A percentile compares a stretch with the other conserved stretches of the same genome.
Conservation (phyloP, 1,139 yeast species). For the Pichia sp. region DNA sequence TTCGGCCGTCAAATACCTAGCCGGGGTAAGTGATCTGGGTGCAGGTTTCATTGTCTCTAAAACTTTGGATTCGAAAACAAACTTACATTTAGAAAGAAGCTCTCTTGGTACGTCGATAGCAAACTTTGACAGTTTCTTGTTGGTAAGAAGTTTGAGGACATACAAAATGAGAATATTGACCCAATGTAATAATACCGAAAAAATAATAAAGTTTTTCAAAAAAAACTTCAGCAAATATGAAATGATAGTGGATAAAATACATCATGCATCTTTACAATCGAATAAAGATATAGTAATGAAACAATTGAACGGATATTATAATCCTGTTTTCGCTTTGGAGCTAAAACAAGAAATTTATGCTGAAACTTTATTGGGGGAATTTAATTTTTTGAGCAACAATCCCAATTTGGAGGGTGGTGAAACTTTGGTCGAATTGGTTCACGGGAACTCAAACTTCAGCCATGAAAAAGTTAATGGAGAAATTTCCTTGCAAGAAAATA, state of each 20-base stretch:
- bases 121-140: constrained; percentile 69
- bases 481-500: neutral
- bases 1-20: constrained; percentile 88
- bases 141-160: constrained; percentile 77
- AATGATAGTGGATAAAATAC: constrained; percentile 44
- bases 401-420: constrained; percentile 91
- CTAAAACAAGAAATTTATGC: constrained; percentile 54
- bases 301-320: constrained; percentile 65
- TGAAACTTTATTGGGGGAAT: constrained; percentile 54
- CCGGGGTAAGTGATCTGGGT: constrained; percentile 86
- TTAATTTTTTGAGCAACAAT: constrained; percentile 76
- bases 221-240: constrained; percentile 47
- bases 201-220: constrained; percentile 54
- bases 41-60: constrained; percentile 77
- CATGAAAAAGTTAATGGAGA: constrained; percentile 7
- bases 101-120: constrained; percentile 77
- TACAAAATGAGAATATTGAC: constrained; percentile 65
- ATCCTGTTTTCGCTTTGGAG: constrained; percentile 74
- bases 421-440: constrained; percentile 76
- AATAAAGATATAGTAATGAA: constrained; percentile 43
- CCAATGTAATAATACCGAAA: constrained; percentile 64
- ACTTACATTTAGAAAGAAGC: constrained; percentile 59
- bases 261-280: constrained; percentile 73
- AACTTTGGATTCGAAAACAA: constrained; percentile 41
- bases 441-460: constrained; percentile 30